phyloP scores from a whole-genome alignment of 1,284 basidiomycete genomes.

The Tilletia horrida region DNA sequence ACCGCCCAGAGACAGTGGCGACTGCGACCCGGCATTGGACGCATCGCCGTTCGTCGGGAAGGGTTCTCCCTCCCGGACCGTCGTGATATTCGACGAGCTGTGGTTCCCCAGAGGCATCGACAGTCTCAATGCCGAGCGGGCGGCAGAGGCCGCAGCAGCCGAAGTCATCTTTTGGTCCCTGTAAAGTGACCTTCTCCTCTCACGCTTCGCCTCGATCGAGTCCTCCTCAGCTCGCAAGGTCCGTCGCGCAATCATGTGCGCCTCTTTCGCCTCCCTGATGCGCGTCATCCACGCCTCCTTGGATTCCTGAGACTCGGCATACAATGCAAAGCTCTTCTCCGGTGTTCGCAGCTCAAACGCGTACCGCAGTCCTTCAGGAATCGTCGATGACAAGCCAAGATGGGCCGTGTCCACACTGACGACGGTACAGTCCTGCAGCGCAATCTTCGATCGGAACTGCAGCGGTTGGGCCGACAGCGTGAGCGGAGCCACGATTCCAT shows the following conservation, averaged over 20 bases:
- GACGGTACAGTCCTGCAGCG: slow-evolving; percentile 48
- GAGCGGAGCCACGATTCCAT: background rate
- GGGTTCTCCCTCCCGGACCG: slow-evolving; percentile 7
- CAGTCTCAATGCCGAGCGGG: background rate
- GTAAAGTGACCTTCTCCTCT: slow-evolving; percentile 23
- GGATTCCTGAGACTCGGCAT: slow-evolving; percentile 37
- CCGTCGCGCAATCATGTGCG: slow-evolving; percentile 42
- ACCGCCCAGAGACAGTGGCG: too few species aligned
- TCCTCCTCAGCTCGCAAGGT: slow-evolving; percentile 45
- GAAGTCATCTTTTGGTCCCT: background rate
- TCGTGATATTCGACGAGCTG: background rate
- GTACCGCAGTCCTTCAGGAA: slow-evolving; percentile 31
- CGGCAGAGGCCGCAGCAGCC: background rate
- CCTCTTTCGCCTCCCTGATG: slow-evolving; percentile 49
- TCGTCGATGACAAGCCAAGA: background rate
- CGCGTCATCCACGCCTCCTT: slow-evolving; percentile 45
- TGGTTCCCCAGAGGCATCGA: slow-evolving; percentile 2
- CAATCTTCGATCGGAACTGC: slow-evolving; percentile 48
- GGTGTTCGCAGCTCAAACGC: slow-evolving; percentile 53
- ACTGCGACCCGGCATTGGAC: background rate
- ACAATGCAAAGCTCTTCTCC: slow-evolving; percentile 52
- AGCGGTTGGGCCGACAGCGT: slow-evolving; percentile 33
- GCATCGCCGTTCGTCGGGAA: background rate
- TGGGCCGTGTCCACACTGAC: slow-evolving; percentile 38
- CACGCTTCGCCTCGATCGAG: slow-evolving; percentile 43